Conservation (phyloP, 805 yeast species). For the Grigorovia jiainica region DNA sequence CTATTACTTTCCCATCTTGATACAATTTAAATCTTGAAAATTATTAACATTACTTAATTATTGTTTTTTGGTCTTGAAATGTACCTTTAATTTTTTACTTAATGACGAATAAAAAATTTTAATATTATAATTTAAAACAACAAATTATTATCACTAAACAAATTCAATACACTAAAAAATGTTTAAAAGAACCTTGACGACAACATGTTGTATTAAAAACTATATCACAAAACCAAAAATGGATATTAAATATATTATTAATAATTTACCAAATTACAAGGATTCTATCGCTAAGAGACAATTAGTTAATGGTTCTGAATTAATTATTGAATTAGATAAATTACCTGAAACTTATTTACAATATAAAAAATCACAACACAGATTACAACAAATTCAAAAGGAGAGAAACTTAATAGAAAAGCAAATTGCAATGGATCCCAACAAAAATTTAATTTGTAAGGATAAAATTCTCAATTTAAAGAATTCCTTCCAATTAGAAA, state of each 20-base stretch:
- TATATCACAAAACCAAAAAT: constrained; percentile 21
- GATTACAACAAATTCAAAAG: constrained; percentile 23
- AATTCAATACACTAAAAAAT: neutral
- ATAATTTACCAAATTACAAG: constrained; percentile 11
- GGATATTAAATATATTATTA: constrained; percentile 18
- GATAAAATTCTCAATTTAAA: constrained; percentile 19
- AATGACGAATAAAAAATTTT: too few species aligned
- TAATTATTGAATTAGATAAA: constrained; percentile 18
- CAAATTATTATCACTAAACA: too few species aligned
- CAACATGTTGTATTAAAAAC: neutral
- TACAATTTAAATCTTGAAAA: too few species aligned
- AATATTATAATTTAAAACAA: too few species aligned
- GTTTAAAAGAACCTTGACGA: neutral
- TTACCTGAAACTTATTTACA: constrained; percentile 23
- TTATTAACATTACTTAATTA: too few species aligned
- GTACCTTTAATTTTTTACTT: too few species aligned
- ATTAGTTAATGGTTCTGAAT: constrained; percentile 14
- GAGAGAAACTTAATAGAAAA: constrained; percentile 24
- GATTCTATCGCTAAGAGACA: constrained; percentile 23
- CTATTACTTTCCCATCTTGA: too few species aligned
- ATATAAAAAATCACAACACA: constrained; percentile 12
- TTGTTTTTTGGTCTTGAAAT: too few species aligned
- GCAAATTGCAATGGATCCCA: constrained; percentile 11
- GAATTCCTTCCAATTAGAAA: constrained; percentile 15
- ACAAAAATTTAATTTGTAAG: neutral